Evolutionary conservation across 1,139 yeast species (phyloP).

Genomic region (Blastobotrys malaysiensis): DNA sequence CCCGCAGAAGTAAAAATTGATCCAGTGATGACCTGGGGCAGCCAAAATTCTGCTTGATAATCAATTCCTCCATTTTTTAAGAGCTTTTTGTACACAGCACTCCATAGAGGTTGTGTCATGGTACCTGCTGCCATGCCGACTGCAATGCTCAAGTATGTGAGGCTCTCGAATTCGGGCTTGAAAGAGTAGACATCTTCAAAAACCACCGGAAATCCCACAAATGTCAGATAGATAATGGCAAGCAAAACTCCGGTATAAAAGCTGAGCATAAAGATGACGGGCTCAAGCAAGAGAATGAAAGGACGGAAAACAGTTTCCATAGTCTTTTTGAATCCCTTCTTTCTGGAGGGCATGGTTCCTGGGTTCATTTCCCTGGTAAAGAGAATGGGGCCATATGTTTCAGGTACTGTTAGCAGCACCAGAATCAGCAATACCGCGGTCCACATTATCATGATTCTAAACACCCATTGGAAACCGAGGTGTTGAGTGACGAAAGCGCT

Average conservation of each 20-base stretch:
- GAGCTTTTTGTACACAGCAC: slow-evolving; percentile 12
- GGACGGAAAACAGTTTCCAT: slow-evolving; percentile 7
- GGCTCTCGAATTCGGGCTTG: slow-evolving; percentile 16
- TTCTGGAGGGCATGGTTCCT: background rate
- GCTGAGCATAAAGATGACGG: slow-evolving; percentile 6
- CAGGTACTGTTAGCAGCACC: slow-evolving; percentile 47
- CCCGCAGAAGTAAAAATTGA: slow-evolving; percentile 50
- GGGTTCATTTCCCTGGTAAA: slow-evolving; percentile 38
- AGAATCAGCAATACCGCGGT: slow-evolving; percentile 51
- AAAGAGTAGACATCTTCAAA: slow-evolving; percentile 46
- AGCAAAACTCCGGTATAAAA: slow-evolving; percentile 35
- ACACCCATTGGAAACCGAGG: slow-evolving; percentile 46
- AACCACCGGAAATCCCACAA: slow-evolving; percentile 58
- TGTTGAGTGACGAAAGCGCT: slow-evolving; percentile 52
- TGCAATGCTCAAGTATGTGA: slow-evolving; percentile 30
- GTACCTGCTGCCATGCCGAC: slow-evolving; percentile 8
- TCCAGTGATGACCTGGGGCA: slow-evolving; percentile 42
- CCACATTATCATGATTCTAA: slow-evolving; percentile 57
- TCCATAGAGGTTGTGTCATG: slow-evolving; percentile 20
- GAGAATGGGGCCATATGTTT: slow-evolving; percentile 59
- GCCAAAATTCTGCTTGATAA: slow-evolving; percentile 42
- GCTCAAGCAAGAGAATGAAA: background rate
- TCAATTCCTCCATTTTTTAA: slow-evolving; percentile 23
- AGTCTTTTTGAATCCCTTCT: background rate
- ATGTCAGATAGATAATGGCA: slow-evolving; percentile 57